phyloP scores from a whole-genome alignment of 495 filamentous ascomycete genomes.

The Annulohypoxylon stygium region DNA sequence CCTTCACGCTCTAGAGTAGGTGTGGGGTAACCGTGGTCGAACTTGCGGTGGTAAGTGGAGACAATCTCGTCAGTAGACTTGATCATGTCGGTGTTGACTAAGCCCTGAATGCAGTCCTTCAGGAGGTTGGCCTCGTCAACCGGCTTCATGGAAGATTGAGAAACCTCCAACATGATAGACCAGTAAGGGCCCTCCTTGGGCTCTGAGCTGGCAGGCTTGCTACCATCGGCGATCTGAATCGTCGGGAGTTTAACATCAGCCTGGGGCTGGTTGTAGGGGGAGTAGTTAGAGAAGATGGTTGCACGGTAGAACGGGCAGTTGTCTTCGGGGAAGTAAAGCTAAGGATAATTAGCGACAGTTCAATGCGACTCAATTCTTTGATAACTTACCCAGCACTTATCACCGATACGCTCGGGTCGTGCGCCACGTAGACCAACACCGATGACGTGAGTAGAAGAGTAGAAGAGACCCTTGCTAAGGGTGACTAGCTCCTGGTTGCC shows the following conservation, averaged over 20 bases:
- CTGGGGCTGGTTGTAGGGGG: slow-evolving; percentile 94
- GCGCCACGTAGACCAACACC: slow-evolving; percentile 93
- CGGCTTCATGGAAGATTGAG: slow-evolving; percentile 95
- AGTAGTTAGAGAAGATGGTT: slow-evolving; percentile 99
- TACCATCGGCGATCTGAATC: slow-evolving; percentile 84
- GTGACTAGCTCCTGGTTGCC: slow-evolving; percentile 83
- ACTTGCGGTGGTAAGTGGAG: slow-evolving; percentile 97
- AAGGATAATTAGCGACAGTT: slow-evolving; percentile 28
- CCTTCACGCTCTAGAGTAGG: slow-evolving; percentile 95
- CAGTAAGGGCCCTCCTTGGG: slow-evolving; percentile 93
- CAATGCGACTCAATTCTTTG: neutral
- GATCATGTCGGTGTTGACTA: slow-evolving; percentile 97
- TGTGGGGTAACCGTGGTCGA: slow-evolving; percentile 99
- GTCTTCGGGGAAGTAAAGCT: slow-evolving; percentile 99
- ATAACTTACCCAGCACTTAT: slow-evolving; percentile 93
- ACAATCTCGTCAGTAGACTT: slow-evolving; percentile 92
- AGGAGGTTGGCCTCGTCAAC: slow-evolving; percentile 87
- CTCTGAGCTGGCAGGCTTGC: slow-evolving; percentile 74
- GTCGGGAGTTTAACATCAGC: slow-evolving; percentile 87
- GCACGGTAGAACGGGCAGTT: slow-evolving; percentile 99
- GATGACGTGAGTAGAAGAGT: slow-evolving; percentile 97
- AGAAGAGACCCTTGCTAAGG: slow-evolving; percentile 93
- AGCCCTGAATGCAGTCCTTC: slow-evolving; percentile 91
- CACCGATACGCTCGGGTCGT: slow-evolving; percentile 95
- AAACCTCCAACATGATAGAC: slow-evolving; percentile 99